Evolutionary conservation across 305 asterid genomes (phyloP), one percentile per base, ranked within the genome.

Genomic region (Fraxinus nigra): DNA sequence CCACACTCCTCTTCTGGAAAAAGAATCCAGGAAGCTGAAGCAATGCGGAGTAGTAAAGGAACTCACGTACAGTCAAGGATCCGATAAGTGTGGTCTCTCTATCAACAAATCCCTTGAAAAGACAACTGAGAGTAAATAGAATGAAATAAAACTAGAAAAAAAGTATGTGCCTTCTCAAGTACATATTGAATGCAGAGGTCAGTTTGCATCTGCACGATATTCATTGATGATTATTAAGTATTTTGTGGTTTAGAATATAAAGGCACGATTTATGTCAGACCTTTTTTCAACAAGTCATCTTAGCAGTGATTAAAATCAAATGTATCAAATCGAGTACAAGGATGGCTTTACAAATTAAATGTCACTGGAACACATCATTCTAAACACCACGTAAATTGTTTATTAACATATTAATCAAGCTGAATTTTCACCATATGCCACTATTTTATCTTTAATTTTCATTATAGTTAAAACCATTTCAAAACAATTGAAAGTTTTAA

Each of bases 21-120:
- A 91, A 87, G 89, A 92, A 93, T 80, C 98, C 97, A 4, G 94
- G 97, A 86, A 93, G 95, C 92, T 94, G 98, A 85, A 94, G 97
- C 85, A 93, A 81, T 82, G 96, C 95, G 59, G 98, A 93, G 90
- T 94, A 93, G 89, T 93, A 90, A 79, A 94, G 97, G 91, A 92
- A 93, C 89, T 97, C 99, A 22, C 98, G 97, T 84, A 97, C 98
- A 18, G 99, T 92, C 87, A 97, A 86, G 67, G 99, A 94, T 84
- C 93, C 98, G 61, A 97, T 92, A 79, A 97, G 94, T 28, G 93
- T 82, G 75, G 94, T 94, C 87, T 97, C 98, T 87, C 99, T 92
- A 69, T 93, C 96, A 72, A 94, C 98, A 83, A 81, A 97, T 79
- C 99, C 99, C 99, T 97, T 46, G 70, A 81, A 86, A 80, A 75